Percentiles rank a stretch among this genome's conserved stretches.
Conservation (phyloP, 108 stramenopile species). For the Bacterosira constricta region DNA sequence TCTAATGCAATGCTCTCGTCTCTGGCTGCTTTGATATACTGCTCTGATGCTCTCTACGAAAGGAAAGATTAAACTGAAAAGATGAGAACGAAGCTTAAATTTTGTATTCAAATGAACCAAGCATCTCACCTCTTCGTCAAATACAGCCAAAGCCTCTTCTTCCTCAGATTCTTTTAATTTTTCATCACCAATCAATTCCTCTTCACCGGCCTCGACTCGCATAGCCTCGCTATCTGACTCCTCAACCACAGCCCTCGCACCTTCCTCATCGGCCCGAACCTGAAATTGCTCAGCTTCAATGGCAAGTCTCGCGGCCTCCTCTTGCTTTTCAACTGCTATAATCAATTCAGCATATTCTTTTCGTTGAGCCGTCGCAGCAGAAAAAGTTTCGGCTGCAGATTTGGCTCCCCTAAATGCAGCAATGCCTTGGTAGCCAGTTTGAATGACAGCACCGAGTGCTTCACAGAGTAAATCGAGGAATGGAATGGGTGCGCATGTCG, state of each 20-base stretch:
- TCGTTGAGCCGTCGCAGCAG: slow-evolving; percentile 9
- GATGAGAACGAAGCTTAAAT: not conserved
- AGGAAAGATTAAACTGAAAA: not conserved
- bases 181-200: slow-evolving; percentile 12
- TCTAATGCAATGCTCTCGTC: slow-evolving; percentile 26
- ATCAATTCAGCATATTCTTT: slow-evolving; percentile 20
- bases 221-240: slow-evolving; percentile 1
- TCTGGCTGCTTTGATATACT: slow-evolving; percentile 17
- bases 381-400: slow-evolving; percentile 21
- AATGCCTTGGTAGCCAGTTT: slow-evolving; percentile 18
- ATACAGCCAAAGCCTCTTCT: slow-evolving; percentile 18
- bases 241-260: slow-evolving; percentile 14
- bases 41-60: slow-evolving; percentile 6
- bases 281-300: slow-evolving; percentile 11
- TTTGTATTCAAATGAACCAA: not conserved
- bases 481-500: slow-evolving; percentile 27
- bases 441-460: slow-evolving; percentile 29
- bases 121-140: slow-evolving; percentile 30
- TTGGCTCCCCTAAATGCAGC: slow-evolving; percentile 39
- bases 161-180: slow-evolving; percentile 11
- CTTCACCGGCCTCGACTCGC: slow-evolving; percentile 3
- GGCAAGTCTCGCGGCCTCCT: slow-evolving; percentile 22
- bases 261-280: slow-evolving; percentile 7
- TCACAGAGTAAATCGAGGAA: slow-evolving; percentile 28
- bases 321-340: slow-evolving; percentile 5